Evolutionary conservation across 768 basidiomycete species (phyloP), one percentile per base, ranked within the genome.

Genomic region (Kwoniella sp.): DNA sequence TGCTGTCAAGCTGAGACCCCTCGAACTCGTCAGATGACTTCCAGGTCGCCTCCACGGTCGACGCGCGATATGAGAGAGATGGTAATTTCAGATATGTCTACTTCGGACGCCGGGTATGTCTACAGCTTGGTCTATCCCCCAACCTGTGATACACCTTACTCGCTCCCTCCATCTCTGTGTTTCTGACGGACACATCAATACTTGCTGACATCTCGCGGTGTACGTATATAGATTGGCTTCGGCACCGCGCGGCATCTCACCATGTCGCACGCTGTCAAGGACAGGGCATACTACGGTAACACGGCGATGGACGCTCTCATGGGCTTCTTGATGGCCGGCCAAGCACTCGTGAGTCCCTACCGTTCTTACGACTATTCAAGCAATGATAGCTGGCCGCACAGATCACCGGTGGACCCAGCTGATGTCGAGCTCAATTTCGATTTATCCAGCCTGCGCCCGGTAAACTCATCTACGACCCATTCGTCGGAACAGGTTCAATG

Each of bases 261-360:
- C 31, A 41, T 23, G 3, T 62, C 59, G 25, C 77, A 77, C 50
- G 89, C 91, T 66, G 89, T 99, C 55, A 98, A 96, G 80, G 91
- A 92, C 71, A 86, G 96, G 9, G 82, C 83, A 15, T 98, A 90
- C 75, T 97, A 87, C 79, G 96, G 96, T 2, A 99, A 94, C 70
- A 99, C 96, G 0, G 91, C 91, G 73, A 99, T 99, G 96, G 94
- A 96, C 71, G 87, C 95, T 0, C 93, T 97, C 79, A 89, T 97
- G 54, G 94, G 93, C 1, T 83, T 99, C 51, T 81, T 98, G 28
- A 98, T 98, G 94, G 92, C 94, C 9, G 95, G 95, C 72, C 96
- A 99, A 80, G 88, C 93, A 0, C 82, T 95, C 81, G 93, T 90
- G 68, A 55, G 84, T 57, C 23, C 13, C 26, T 47, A 45, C 2